phyloP scores from a whole-genome alignment of 2,329 filamentous ascomycete genomes.

The Claviceps sp. region DNA sequence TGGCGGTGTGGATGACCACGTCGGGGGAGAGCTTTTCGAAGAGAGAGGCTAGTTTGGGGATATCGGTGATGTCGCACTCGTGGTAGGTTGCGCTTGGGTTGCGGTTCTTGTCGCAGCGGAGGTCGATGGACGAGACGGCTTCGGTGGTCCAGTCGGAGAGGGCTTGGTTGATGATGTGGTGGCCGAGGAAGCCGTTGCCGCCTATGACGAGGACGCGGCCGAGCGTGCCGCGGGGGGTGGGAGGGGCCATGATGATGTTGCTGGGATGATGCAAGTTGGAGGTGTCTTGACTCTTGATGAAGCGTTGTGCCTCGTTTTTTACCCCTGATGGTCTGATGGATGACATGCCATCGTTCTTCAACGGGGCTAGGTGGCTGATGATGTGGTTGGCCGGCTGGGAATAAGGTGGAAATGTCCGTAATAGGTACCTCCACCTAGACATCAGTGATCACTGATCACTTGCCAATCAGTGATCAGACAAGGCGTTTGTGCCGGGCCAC shows the following conservation, averaged over 20 bases:
- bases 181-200: constrained; percentile 73
- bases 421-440: too few species aligned
- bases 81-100: constrained; percentile 47
- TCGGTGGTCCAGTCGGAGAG: constrained; percentile 37
- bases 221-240: constrained; percentile 28
- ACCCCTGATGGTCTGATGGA: too few species aligned
- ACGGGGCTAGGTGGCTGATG: neutral
- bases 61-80: constrained; percentile 66
- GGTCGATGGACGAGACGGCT: constrained; percentile 57
- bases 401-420: too few species aligned
- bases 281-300: neutral
- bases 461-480: too few species aligned
- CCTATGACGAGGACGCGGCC: constrained; percentile 68
- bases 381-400: neutral
- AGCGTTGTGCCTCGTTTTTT: neutral
- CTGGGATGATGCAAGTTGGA: neutral
- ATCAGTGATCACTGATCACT: too few species aligned
- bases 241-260: neutral
- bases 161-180: constrained; percentile 66
- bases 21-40: constrained; percentile 59
- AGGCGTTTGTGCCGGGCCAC: too few species aligned
- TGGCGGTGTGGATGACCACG: constrained; percentile 84
- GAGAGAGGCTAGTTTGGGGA: constrained; percentile 43
- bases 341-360: neutral
- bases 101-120: constrained; percentile 58